phyloP scores from a whole-genome alignment of 179 eudicot species.

The Spinacia oleracea region DNA sequence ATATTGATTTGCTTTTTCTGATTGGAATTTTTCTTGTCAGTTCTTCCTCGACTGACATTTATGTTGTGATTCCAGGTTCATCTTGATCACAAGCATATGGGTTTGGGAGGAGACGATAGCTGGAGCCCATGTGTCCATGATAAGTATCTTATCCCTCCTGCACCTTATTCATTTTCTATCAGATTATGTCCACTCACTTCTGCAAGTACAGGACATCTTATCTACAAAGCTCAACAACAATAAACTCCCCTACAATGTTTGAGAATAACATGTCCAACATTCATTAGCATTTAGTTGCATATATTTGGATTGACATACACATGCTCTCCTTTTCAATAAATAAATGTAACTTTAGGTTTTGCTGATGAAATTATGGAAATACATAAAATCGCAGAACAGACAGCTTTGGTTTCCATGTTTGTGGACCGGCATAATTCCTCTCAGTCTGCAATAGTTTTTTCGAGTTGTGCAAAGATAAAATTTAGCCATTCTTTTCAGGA shows the following conservation, averaged over 20 bases:
- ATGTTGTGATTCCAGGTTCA: constrained; percentile 62
- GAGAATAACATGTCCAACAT: constrained; percentile 2
- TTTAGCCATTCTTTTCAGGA: too few species aligned
- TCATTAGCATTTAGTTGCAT: not conserved
- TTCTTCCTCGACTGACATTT: not conserved
- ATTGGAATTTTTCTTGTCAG: too few species aligned
- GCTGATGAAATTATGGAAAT: not conserved
- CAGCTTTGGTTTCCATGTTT: not conserved
- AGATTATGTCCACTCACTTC: constrained; percentile 56
- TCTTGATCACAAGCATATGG: constrained; percentile 99
- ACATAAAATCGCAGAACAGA: not conserved
- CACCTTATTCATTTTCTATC: constrained; percentile 65
- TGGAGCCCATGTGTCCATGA: constrained; percentile 92
- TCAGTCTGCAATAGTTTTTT: not conserved
- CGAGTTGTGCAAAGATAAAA: too few species aligned
- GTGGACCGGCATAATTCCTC: not conserved
- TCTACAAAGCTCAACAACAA: constrained; percentile 59
- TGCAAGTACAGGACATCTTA: constrained; percentile 38
- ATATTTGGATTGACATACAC: not conserved
- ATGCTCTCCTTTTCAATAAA: not conserved
- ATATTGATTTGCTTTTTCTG: too few species aligned
- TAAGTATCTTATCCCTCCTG: constrained; percentile 66
- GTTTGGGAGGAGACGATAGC: constrained; percentile 96
- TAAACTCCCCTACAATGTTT: not conserved
- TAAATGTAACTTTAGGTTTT: not conserved